Percentiles rank a stretch among this genome's conserved stretches.
These are phyloP conservation scores for Starmerella sp. DNA, from an alignment of 805 yeast species.

Conservation along the genomic window DNA sequence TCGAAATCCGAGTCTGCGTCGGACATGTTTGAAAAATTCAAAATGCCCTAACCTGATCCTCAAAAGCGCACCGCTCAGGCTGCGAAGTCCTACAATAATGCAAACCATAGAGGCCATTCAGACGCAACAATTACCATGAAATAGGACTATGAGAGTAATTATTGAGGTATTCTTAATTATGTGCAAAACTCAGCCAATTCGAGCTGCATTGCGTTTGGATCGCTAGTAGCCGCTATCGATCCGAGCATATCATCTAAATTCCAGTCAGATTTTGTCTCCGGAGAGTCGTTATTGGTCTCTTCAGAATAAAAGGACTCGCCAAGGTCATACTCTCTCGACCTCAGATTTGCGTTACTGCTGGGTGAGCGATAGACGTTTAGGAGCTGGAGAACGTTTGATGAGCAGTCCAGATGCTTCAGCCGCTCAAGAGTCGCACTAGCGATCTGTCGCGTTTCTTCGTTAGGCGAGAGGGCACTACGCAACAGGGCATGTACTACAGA, in stretches of 20 bases:
- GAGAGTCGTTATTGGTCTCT: neutral
- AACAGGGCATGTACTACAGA: neutral
- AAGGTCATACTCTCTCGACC: neutral
- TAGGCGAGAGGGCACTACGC: slow-evolving; percentile 1
- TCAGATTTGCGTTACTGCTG: neutral
- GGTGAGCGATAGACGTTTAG: neutral
- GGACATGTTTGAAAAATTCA: slow-evolving; percentile 28
- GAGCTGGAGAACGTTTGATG: neutral
- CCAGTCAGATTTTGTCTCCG: neutral
- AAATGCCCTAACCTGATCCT: neutral
- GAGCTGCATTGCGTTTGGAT: neutral
- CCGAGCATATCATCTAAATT: neutral
- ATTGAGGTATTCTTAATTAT: too few species aligned
- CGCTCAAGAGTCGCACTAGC: neutral
- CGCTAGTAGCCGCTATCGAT: neutral
- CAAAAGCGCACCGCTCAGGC: neutral
- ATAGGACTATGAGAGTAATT: too few species aligned
- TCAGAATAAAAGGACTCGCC: neutral
- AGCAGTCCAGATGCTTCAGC: neutral
- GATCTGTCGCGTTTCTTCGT: neutral
- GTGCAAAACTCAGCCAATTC: too few species aligned
- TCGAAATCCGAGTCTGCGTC: slow-evolving; percentile 25
- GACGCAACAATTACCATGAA: too few species aligned
- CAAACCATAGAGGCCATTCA: too few species aligned
- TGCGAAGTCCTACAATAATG: too few species aligned